phyloP scores from a whole-genome alignment of 1,284 basidiomycete genomes.

The Stygiomarasmius scandens region DNA sequence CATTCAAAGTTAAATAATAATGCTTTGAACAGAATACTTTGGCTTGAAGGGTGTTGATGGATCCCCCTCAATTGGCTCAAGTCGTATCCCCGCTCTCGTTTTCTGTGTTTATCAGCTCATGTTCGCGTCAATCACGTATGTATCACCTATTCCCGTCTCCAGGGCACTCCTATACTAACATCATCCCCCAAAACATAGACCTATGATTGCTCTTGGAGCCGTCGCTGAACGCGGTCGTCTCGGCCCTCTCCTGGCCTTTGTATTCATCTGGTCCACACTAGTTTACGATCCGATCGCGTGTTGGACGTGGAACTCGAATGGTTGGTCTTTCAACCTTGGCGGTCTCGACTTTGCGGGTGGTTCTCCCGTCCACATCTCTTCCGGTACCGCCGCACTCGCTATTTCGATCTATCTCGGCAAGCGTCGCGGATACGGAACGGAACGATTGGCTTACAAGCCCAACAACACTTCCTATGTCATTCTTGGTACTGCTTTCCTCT shows the following conservation, averaged over 20 bases:
- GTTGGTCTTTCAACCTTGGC: conserved; percentile 82
- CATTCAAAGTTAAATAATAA: not conserved
- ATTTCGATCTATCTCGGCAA: conserved; percentile 93
- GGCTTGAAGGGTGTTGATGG: conserved; percentile 82
- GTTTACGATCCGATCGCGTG: conserved; percentile 93
- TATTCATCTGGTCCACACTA: conserved; percentile 90
- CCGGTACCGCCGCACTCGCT: conserved; percentile 89
- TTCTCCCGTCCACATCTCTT: conserved; percentile 92
- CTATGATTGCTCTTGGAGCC: conserved; percentile 87
- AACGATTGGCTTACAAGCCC: conserved; percentile 87
- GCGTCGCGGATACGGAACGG: conserved; percentile 91
- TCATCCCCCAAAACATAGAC: no score
- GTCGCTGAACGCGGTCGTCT: conserved; percentile 90
- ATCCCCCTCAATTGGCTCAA: conserved; percentile 73
- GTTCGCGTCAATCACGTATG: conserved; percentile 85
- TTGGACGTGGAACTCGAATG: conserved; percentile 93
- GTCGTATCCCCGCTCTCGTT: conserved; percentile 78
- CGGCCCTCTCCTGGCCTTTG: conserved; percentile 86
- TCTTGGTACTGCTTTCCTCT: conserved; percentile 91
- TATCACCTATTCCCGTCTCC: not conserved
- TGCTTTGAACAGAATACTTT: conserved; percentile 74
- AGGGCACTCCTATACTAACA: no score
- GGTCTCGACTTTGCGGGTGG: conserved; percentile 96
- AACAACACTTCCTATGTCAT: conserved; percentile 89
- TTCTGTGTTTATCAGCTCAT: conserved; percentile 91